Conservation (phyloP, 441 rosid genomes). For the Erodium moschatum region DNA sequence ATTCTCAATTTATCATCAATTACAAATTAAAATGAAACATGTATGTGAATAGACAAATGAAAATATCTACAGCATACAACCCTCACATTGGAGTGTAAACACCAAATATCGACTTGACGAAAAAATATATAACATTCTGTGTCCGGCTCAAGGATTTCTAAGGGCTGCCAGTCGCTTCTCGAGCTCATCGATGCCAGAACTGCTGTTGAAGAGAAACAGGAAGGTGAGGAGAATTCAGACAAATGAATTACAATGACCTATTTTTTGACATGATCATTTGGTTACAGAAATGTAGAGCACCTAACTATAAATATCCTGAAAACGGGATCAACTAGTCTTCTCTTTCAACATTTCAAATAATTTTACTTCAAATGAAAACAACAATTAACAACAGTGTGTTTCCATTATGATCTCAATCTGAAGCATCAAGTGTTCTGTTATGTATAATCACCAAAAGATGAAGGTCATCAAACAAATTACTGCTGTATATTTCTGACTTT, state of each 20-base stretch:
- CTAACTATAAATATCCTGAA: background rate
- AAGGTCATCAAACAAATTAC: background rate
- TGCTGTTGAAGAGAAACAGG: constrained; percentile 23
- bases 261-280: background rate
- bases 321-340: background rate
- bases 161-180: constrained; percentile 88
- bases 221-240: background rate
- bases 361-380: background rate
- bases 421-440: background rate
- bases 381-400: background rate
- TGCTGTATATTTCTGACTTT: background rate
- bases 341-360: background rate
- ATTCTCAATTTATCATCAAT: background rate
- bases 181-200: constrained; percentile 63
- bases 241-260: background rate
- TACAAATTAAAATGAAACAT: background rate
- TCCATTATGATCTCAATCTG: background rate
- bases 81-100: background rate
- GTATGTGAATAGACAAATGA: background rate
- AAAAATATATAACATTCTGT: background rate
- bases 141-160: constrained; percentile 44
- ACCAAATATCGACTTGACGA: background rate
- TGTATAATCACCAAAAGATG: background rate
- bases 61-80: background rate
- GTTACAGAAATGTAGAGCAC: background rate